Percentiles rank a stretch among this genome's conserved stretches.
Evolutionary conservation across 805 yeast species (phyloP).

Genomic region (Metschnikowia gelsemii): DNA sequence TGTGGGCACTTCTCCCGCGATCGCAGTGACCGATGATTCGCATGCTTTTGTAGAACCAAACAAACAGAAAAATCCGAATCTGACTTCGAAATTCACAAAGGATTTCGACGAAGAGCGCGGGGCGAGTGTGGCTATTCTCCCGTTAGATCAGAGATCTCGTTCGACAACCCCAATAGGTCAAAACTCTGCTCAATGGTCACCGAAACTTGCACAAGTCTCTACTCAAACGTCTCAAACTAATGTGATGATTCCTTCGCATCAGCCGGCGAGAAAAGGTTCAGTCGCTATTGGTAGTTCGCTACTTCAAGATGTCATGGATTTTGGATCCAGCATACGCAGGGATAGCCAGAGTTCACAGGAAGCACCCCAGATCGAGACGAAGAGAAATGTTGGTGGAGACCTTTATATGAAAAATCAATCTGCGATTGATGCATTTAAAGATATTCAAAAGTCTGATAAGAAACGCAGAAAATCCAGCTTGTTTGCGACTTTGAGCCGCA

Average conservation of each 20-base stretch:
- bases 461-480: slow-evolving; percentile 32
- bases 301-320: slow-evolving; percentile 36
- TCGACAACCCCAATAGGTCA: slow-evolving; percentile 1
- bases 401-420: slow-evolving; percentile 43
- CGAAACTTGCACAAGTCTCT: slow-evolving; percentile 1
- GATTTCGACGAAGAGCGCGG: neutral
- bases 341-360: slow-evolving; percentile 28
- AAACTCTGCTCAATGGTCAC: slow-evolving; percentile 4
- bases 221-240: slow-evolving; percentile 1
- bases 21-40: neutral
- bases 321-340: slow-evolving; percentile 23
- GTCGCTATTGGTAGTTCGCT: slow-evolving; percentile 3
- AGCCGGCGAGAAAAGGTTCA: slow-evolving; percentile 6
- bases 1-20: neutral
- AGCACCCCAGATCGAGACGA: slow-evolving; percentile 46
- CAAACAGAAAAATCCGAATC: neutral
- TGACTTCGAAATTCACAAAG: neutral
- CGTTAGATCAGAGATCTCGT: neutral
- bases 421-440: slow-evolving; percentile 43
- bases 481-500: slow-evolving; percentile 14
- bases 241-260: neutral
- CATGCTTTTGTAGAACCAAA: neutral
- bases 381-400: slow-evolving; percentile 46
- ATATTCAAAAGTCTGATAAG: slow-evolving; percentile 42
- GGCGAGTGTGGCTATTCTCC: neutral